A percentile compares a stretch with the other conserved stretches of the same genome.
phyloP scores from a whole-genome alignment of 805 yeast species.

The Naumovozyma castellii region DNA sequence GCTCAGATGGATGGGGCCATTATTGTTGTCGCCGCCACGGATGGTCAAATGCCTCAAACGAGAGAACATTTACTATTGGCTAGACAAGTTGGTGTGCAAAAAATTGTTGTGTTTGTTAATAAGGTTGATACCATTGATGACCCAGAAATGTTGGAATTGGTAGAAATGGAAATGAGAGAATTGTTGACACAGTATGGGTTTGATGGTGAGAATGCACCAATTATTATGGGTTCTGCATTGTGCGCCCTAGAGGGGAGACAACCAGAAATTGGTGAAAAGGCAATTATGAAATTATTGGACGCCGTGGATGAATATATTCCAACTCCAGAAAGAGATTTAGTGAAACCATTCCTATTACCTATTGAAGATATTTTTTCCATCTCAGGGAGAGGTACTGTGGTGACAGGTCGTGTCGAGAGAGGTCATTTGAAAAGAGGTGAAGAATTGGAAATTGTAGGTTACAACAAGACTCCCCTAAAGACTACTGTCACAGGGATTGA shows the following conservation, averaged over 20 bases:
- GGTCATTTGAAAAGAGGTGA: slow-evolving; percentile 97
- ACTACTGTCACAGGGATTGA: slow-evolving; percentile 96
- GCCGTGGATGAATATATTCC: slow-evolving; percentile 94
- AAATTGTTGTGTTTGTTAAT: slow-evolving; percentile 94
- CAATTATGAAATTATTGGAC: slow-evolving; percentile 72
- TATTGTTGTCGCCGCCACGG: slow-evolving; percentile 97
- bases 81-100: slow-evolving; percentile 98
- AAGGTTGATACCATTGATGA: slow-evolving; percentile 97
- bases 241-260: slow-evolving; percentile 84
- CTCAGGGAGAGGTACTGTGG: slow-evolving; percentile 99
- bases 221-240: slow-evolving; percentile 95
- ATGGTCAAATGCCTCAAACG: slow-evolving; percentile 99
- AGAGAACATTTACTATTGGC: slow-evolving; percentile 97
- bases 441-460: slow-evolving; percentile 95
- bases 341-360: slow-evolving; percentile 93
- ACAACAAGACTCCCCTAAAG: slow-evolving; percentile 76
- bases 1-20: slow-evolving; percentile 99
- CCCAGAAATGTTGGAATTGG: slow-evolving; percentile 98
- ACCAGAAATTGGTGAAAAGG: slow-evolving; percentile 87
- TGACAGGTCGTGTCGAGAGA: slow-evolving; percentile 98
- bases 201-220: slow-evolving; percentile 97
- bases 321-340: slow-evolving; percentile 92
- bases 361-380: slow-evolving; percentile 96
- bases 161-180: slow-evolving; percentile 99
- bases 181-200: slow-evolving; percentile 83